Evolutionary conservation across 2,329 filamentous ascomycete genomes (phyloP), one percentile per base, ranked within the genome.

Genomic region (Talaromyces sp.): DNA sequence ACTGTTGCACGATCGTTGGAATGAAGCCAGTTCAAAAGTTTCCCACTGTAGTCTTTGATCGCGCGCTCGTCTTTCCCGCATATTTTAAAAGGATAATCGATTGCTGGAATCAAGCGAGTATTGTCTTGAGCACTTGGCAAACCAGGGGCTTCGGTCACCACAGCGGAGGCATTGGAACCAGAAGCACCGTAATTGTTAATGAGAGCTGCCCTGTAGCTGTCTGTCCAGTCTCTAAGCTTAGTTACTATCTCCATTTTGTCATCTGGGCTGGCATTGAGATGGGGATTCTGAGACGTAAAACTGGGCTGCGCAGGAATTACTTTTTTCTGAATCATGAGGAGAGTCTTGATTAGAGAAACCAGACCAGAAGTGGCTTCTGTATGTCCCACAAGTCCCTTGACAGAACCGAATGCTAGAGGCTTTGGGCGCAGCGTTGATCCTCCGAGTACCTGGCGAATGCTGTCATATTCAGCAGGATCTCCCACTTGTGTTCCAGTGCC

Each of bases 401-500:
- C 62, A 27, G 70, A 70, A 8, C 68, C 68, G 15, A 72, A 28
- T 36, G 62, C 55, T 17, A 68, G 49, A 33, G 49, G 32, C 62
- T 27, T 61, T 15, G 30, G 62, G 3, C 65, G 63, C 33, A 60
- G 55, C 2, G 13, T 33, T 13, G 53, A 36, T 3, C 63, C 62
- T 13, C 61, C 69, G 30, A 70, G 65, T 4, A 64, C 62, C 8
- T 62, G 44, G n/a, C 64, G 62, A 27, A 72, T 65, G 33, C 67
- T 68, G 27, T 67, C 61, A 27, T 62, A 67, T 49, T 71, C 39
- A 47, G 61, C 42, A 22, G 68, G 70, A 59, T 73, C 71, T 33
- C 71, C 71, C n/a, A 65, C 67, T 44, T 62, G 60, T 4, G 68
- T 71, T 2, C 70, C 71, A 4, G 78, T 80, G 25, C 76, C 77